These are phyloP conservation scores for Takashimella koratensis DNA, from an alignment of 1,284 basidiomycete genomes.

Conservation along the genomic window DNA sequence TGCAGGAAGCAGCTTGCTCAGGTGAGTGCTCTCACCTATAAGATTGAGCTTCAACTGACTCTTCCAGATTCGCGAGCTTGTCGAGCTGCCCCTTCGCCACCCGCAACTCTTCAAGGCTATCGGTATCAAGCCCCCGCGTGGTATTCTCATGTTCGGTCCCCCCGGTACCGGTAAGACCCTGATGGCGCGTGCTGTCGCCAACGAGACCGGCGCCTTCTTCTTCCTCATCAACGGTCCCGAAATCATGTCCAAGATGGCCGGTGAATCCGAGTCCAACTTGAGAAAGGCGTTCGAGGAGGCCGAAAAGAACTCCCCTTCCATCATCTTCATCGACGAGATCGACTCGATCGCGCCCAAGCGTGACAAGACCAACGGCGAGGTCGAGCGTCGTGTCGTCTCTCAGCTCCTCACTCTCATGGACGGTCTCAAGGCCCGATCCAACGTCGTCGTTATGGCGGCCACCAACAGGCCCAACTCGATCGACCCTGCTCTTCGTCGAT, in stretches of 20 bases:
- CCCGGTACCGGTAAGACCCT: constrained; percentile 97
- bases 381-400: constrained; percentile 97
- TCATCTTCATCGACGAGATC: constrained; percentile 97
- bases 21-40: constrained; percentile 27
- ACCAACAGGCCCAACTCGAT: constrained; percentile 97
- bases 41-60: background rate
- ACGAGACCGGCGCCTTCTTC: constrained; percentile 99
- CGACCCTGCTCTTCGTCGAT: constrained; percentile 94
- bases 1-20: constrained; percentile 99
- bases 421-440: constrained; percentile 95
- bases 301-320: constrained; percentile 99
- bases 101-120: constrained; percentile 99
- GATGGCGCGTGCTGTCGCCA: constrained; percentile 98
- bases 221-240: constrained; percentile 99
- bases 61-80: constrained; percentile 83
- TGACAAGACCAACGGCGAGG: constrained; percentile 99
- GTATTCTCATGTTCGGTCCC: constrained; percentile 94
- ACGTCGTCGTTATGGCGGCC: constrained; percentile 99
- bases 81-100: constrained; percentile 95
- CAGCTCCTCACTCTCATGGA: constrained; percentile 99
- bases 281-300: constrained; percentile 99
- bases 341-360: constrained; percentile 99
- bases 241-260: constrained; percentile 99
- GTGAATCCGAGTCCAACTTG: constrained; percentile 94
- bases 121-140: constrained; percentile 98